Evolutionary conservation across 192 early-diverging fungal genomes (phyloP), one percentile per base, ranked within the genome.

Genomic region (Coemansia sp.): DNA sequence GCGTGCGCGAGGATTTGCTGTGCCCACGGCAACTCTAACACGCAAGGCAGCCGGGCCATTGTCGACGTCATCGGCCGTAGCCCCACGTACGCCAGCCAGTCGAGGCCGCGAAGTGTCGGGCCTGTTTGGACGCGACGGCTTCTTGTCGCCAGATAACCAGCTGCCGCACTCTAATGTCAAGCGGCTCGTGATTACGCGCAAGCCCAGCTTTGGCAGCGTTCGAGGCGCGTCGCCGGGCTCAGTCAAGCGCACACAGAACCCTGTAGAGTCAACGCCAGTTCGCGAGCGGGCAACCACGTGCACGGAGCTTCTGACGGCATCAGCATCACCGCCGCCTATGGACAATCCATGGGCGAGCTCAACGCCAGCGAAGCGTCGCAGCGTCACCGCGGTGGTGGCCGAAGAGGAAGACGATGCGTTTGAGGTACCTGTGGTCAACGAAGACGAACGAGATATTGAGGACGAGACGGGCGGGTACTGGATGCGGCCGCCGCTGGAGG

Each of bases 1-100:
- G 51, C 90, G 90, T 59, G 66, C 90, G 19, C 87, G 91, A n/a
- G 92, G 92, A 0, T 90, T 90, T 65, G 83, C 80, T 1, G 79
- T 83, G 5, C 63, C 66, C 8, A 49, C 74, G 3, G 43, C 68
- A 29, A 11, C 27, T 47, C 16, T 45, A 57, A 54, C 49, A 10
- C 27, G 51, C 52, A 64, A 23, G 67, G 68, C 45, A 57, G 67
- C 27, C 68, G 80, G 65, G 68, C 57, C 23, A 53, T 72, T n/a
- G 25, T 74, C 70, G 62, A 76, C 39, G 53, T 75, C 49, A 62
- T 62, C 68, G 9, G 59, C 71, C 12, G 64, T 63, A 3, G 51
- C 17, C n/a, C 4, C 26, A 67, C 52, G 64, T 31, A 31, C 59
- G 6, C 39, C 68, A 2, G 45, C 17, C 6, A 19, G 31, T 17